Evolutionary conservation across 2,329 filamentous ascomycete species (phyloP).

Genomic region (Colletotrichum sp.): DNA sequence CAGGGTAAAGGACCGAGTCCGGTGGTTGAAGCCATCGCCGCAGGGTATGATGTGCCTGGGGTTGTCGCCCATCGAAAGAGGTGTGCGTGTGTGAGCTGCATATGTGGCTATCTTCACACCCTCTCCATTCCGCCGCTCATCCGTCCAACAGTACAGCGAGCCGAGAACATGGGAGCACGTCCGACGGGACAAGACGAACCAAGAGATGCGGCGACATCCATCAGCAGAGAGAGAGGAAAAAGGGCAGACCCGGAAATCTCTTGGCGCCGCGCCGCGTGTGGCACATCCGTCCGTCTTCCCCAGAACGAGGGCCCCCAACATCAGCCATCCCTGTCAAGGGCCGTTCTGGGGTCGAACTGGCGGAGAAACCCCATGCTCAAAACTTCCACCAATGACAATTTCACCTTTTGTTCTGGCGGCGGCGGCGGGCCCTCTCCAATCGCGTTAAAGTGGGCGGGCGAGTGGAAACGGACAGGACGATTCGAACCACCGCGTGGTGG

Average conservation of each 20-base stretch:
- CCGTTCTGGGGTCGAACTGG: background rate
- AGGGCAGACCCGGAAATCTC: background rate
- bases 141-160: background rate
- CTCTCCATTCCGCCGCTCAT: background rate
- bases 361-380: conserved; percentile 12
- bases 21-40: background rate
- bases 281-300: background rate
- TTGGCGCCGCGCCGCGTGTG: conserved; percentile 10
- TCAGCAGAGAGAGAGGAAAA: background rate
- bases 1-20: background rate
- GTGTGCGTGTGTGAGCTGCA: background rate
- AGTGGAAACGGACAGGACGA: background rate
- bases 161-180: background rate
- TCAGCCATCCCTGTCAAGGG: background rate
- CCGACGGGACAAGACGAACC: conserved; percentile 7
- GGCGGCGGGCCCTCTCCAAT: background rate
- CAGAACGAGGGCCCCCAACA: background rate
- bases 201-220: conserved; percentile 10
- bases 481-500: background rate
- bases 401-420: background rate
- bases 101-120: background rate
- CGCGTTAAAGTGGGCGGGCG: background rate
- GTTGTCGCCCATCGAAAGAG: background rate
- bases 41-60: background rate
- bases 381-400: conserved; percentile 17